Conservation (phyloP, 2,329 filamentous ascomycete species). For the Fusarium compactum region DNA sequence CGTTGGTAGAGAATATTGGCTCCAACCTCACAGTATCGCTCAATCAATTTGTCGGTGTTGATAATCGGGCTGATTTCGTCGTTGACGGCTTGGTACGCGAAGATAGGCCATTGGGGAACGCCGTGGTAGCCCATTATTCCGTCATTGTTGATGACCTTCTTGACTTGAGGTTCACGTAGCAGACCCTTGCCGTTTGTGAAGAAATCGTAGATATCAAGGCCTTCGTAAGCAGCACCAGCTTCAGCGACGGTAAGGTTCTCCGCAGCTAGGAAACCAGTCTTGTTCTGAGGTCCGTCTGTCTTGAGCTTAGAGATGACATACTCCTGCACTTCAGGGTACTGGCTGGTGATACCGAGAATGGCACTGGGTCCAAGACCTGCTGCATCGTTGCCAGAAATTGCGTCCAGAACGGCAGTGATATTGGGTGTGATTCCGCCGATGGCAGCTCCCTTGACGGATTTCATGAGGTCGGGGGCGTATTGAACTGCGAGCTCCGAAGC, state of each 20-base stretch:
- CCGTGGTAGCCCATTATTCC: constrained; percentile 46
- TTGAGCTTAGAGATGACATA: constrained; percentile 39
- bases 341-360: constrained; percentile 40
- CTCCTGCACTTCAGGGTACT: constrained; percentile 36
- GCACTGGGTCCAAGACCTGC: constrained; percentile 40
- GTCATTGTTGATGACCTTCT: constrained; percentile 28
- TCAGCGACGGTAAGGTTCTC: constrained; percentile 12
- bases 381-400: constrained; percentile 47
- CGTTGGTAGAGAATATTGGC: constrained; percentile 44
- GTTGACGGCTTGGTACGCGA: constrained; percentile 36
- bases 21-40: constrained; percentile 36
- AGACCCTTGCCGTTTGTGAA: constrained; percentile 18
- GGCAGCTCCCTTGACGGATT: constrained; percentile 59
- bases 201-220: constrained; percentile 30
- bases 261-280: constrained; percentile 41
- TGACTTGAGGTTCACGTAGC: constrained; percentile 24
- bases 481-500: constrained; percentile 63
- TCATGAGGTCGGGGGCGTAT: constrained; percentile 64
- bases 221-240: constrained; percentile 23
- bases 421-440: constrained; percentile 62
- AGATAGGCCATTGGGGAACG: constrained; percentile 40
- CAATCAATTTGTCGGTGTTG: constrained; percentile 35
- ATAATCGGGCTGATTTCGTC: constrained; percentile 39
- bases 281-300: constrained; percentile 30
- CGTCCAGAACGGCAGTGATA: constrained; percentile 51